Base-by-base conservation (phyloP, 2,329 filamentous ascomycete genomes). In the Diaporthe citrichinensis region DNA sequence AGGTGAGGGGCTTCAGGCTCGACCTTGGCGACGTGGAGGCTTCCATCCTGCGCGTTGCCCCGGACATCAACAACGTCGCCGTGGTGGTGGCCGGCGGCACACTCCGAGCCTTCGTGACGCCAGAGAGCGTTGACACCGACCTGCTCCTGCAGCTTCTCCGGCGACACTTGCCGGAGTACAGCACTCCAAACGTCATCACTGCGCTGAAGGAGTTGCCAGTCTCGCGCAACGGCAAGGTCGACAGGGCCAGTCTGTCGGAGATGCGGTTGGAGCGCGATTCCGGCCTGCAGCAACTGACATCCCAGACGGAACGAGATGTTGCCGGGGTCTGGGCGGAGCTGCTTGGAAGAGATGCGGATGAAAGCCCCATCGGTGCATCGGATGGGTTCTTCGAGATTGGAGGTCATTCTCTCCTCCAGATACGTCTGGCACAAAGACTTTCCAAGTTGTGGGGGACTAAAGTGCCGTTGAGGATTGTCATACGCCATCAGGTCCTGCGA, bases 181-280 rank as follows among this genome's bases (percentile, higher is more conserved):
- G 61, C 41, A 49, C 61, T 1, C 61, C 61, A 3, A 49, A 44
- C 5, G 12, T 34, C 28, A 65, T 65, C 25, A 65, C 61, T 5
- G 61, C 61, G 1, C 25, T 65, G 7, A 23, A 65, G 2, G 20
- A 65, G 20, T 6, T 65, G 41, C 61, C 59, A 2, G 17, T 65
- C 5, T 65, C 61, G 28, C 61, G 61, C 41, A 65, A 65, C 10
- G 61, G 61, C 17, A 65, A 65, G 61, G 41, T 65, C 10, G 61
- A 65, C 61, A 65, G 61, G 25, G 41, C 39, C 5, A 28, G 8
- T 3, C 17, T 65, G 4, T 34, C 61, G 3, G 61, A 65, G 41
- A 49, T 65, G 61, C 31, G 39, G 41, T 8, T 65, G 17, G 61
- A 65, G 17, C 61, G 61, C 20, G 41, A 65, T 23, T 34, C 61